Evolutionary conservation across 306 rosid species (phyloP).

Genomic region (Acacia confusa): DNA sequence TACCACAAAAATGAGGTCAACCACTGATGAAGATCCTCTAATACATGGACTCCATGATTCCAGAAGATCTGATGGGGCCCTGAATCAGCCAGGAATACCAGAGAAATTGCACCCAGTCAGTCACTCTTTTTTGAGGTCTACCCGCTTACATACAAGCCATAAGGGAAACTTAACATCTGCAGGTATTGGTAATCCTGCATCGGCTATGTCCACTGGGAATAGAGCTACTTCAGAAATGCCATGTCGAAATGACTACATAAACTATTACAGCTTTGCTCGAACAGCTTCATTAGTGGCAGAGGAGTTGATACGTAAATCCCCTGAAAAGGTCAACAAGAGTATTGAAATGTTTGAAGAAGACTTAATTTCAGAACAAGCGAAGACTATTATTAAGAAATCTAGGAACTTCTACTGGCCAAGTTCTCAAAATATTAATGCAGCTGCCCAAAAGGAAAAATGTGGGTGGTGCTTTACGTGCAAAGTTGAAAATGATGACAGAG

Average conservation of each 20-base stretch:
- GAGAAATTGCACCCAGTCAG: slow-evolving; percentile 35
- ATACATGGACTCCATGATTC: slow-evolving; percentile 34
- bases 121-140: slow-evolving; percentile 46
- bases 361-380: slow-evolving; percentile 67
- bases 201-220: slow-evolving; percentile 32
- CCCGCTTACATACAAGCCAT: slow-evolving; percentile 43
- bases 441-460: slow-evolving; percentile 73
- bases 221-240: slow-evolving; percentile 36
- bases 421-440: slow-evolving; percentile 46
- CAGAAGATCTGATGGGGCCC: slow-evolving; percentile 40
- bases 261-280: slow-evolving; percentile 76
- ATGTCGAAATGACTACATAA: slow-evolving; percentile 49
- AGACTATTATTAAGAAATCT: slow-evolving; percentile 68
- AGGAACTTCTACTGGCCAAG: slow-evolving; percentile 69
- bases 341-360: slow-evolving; percentile 64
- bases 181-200: slow-evolving; percentile 35
- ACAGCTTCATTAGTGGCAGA: slow-evolving; percentile 67
- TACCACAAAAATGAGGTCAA: slow-evolving; percentile 45
- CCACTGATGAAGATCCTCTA: slow-evolving; percentile 38
- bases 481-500: slow-evolving; percentile 61
- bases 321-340: slow-evolving; percentile 59
- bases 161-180: slow-evolving; percentile 40
- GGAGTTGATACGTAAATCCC: slow-evolving; percentile 57
- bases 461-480: slow-evolving; percentile 94
- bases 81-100: slow-evolving; percentile 45